Evolutionary conservation across 2,329 filamentous ascomycete species (phyloP), one percentile per base, ranked within the genome.

Genomic region (Talaromyces sp.): DNA sequence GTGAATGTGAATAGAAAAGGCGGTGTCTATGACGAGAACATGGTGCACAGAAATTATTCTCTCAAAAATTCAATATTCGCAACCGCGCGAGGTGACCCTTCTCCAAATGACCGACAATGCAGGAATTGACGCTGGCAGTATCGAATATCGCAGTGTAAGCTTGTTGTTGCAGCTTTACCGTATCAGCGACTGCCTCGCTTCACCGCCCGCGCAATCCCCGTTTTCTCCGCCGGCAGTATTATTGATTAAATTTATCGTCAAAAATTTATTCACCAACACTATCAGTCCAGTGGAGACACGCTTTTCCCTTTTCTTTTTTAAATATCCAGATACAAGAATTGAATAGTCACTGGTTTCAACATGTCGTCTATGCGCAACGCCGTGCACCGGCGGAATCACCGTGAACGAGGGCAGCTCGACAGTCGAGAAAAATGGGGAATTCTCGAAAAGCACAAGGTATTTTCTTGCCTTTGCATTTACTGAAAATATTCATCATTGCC

Each of bases 361-460:
- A 46, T 85, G 83, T 85, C 82, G 26, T 83, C 83, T 41, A 79
- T 85, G 74, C 81, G 82, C 66, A 85, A 85, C 70, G 81, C 82
- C 73, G 84, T 93, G 63, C 86, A 91, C 68, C 86, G 91, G 77
- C 91, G 91, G 71, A 89, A 91, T 67, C 93, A 98, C 77, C 86
- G 88, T 68, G 95, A 98, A 82, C 89, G 95, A 69, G 90, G 90
- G 38, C 95, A 98, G 75, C 90, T 93, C 46, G 77, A 86, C 64
- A 90, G 93, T 72, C 90, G 95, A 58, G 81, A 88, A 66, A 91
- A 91, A 80, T 91, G 92, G 78, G 95, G 95, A 65, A 84, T 98
- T 24, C 87, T 98, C 63, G 95, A 98, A 76, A 98, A 99, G 80
- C 90, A 95, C 83, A 97, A 97, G 80, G 88, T 88, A 71, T 27